Percentiles rank a stretch among this genome's conserved stretches.
phyloP scores from a whole-genome alignment of 2,329 filamentous ascomycete genomes.

The Pseudogymnoascus sp. region DNA sequence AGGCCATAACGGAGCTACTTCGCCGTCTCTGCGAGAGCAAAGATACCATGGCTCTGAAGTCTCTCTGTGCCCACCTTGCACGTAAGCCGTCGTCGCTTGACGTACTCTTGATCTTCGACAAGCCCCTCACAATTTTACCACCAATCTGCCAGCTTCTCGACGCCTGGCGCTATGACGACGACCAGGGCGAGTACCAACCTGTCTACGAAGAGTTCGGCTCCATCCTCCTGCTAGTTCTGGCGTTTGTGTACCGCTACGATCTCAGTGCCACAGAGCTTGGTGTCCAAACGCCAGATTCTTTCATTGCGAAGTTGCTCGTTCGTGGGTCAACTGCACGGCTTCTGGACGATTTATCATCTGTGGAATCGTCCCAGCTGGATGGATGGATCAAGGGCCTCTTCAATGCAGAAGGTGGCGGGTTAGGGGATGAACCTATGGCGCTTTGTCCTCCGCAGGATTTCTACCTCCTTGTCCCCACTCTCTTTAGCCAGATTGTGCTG shows the following conservation, averaged over 20 bases:
- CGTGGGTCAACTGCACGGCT: conserved; percentile 52
- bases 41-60: conserved; percentile 75
- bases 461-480: conserved; percentile 68
- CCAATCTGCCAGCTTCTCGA: conserved; percentile 72
- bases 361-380: conserved; percentile 53
- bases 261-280: conserved; percentile 61
- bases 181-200: conserved; percentile 77
- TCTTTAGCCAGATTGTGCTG: conserved; percentile 69
- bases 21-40: conserved; percentile 63
- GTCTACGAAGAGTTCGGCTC: conserved; percentile 82
- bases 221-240: conserved; percentile 65
- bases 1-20: conserved; percentile 69
- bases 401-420: conserved; percentile 64
- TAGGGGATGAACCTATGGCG: conserved; percentile 75
- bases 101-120: conserved; percentile 69
- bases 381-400: conserved; percentile 48
- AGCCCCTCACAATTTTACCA: conserved; percentile 60
- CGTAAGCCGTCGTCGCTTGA: conserved; percentile 67
- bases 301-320: conserved; percentile 60
- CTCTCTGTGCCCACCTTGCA: conserved; percentile 65
- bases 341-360: conserved; percentile 54
- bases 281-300: conserved; percentile 52
- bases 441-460: conserved; percentile 79
- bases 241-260: conserved; percentile 70
- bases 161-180: conserved; percentile 74